Conservation (phyloP, 2,329 filamentous ascomycete species). For the Diaporthe eres region DNA sequence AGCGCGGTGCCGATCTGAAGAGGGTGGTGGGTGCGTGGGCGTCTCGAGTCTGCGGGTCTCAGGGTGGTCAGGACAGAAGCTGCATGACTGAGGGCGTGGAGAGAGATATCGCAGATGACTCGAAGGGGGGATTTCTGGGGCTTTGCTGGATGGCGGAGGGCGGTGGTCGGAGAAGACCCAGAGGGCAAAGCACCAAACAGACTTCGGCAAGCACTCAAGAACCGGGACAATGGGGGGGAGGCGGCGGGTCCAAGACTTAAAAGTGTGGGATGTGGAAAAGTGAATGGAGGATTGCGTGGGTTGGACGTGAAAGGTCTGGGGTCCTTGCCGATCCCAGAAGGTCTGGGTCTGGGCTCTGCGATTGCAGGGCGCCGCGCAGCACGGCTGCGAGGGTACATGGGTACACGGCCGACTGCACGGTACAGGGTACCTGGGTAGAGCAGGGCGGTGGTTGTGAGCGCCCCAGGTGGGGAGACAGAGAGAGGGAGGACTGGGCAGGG, state of each 20-base stretch:
- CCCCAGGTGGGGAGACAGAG: neutral
- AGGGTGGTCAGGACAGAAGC: conserved; percentile 34
- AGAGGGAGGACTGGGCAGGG: neutral
- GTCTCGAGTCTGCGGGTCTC: conserved; percentile 40
- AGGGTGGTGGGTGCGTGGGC: conserved; percentile 22
- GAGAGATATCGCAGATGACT: conserved; percentile 27
- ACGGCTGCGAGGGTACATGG: neutral
- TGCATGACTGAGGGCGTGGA: conserved; percentile 25
- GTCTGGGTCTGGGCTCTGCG: conserved; percentile 30
- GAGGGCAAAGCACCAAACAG: conserved; percentile 17
- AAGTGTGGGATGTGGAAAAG: conserved; percentile 37
- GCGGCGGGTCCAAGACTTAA: conserved; percentile 37
- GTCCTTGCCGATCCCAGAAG: conserved; percentile 33
- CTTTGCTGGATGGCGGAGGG: conserved; percentile 18
- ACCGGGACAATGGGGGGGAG: conserved; percentile 32
- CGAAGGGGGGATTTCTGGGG: conserved; percentile 6
- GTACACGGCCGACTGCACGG: neutral
- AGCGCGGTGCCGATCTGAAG: conserved; percentile 29
- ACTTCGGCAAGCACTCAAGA: conserved; percentile 35
- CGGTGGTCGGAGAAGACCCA: conserved; percentile 16
- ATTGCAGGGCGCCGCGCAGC: conserved; percentile 24
- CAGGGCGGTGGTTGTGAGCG: neutral
- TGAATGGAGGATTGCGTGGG: conserved; percentile 36
- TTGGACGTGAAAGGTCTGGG: conserved; percentile 36
- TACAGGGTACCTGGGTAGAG: conserved; percentile 8